Base-by-base conservation (phyloP, 768 basidiomycete genomes). In the Hirschioporus abietinus region DNA sequence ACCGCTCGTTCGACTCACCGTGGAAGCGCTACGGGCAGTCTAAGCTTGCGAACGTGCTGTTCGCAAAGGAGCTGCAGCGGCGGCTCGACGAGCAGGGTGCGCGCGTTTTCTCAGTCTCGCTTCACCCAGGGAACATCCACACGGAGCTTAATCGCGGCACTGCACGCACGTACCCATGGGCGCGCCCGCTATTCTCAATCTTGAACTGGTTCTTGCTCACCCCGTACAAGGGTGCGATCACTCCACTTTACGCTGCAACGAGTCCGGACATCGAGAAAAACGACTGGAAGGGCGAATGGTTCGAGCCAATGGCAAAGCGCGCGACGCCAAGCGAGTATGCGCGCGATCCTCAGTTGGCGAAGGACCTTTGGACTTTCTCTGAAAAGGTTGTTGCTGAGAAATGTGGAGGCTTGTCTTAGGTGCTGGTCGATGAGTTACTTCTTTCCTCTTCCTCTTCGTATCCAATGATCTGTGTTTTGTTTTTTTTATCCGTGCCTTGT, bases 241-340 rank as follows among this genome's bases (percentile, higher is more conserved):
- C 68, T 26, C 63, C 75, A 34, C 71, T 77, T 35, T 78, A 74
- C 73, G 73, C 76, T 8, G 76, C 75, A 34, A 77, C 76, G 25
- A 70, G 70, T 61, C 68, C 68, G 18, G 75, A 73, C 35, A 62
- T 75, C 17, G 73, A 74, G 34, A 62, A 60, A 34, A 64, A 72
- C 58, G 64, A 62, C 52, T 76, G 70, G 67, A 70, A 75, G 65
- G 74, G 74, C 10, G 66, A 65, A 63, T 73, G 76, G 67, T 72
- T 75, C 64, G 71, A 69, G 20, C 70, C 72, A 30, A 74, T 74
- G 1, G 74, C 70, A 0, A 58, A 68, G 64, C 20, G 66, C 9
- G 69, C 73, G 8, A 68, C 71, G n/a, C 72, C 72, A 65, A 71
- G 70, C 60, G 65, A 60, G 23, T 68, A 66, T 60, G 74, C 75